phyloP scores from a whole-genome alignment of 129 eudicot species.

The Saposhnikovia divaricata region DNA sequence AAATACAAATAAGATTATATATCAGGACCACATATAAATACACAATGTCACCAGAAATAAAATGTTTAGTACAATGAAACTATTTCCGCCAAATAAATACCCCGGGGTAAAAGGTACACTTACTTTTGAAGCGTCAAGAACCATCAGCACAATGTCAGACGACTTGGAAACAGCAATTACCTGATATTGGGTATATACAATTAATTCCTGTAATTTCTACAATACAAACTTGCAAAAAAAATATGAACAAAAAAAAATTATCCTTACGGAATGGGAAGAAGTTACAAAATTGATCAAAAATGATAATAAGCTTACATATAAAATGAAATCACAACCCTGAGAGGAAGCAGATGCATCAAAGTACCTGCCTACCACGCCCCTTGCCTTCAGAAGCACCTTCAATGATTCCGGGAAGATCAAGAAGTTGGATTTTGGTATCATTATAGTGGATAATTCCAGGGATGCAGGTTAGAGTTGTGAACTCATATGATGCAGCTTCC shows the following conservation, averaged over 20 bases:
- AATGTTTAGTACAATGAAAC: background rate
- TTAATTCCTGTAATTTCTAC: constrained; percentile 4
- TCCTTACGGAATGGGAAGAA: background rate
- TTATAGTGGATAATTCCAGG: constrained; percentile 98
- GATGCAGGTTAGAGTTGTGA: constrained; percentile 90
- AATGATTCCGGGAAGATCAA: constrained; percentile 98
- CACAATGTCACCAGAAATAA: background rate
- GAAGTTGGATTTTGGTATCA: constrained; percentile 89
- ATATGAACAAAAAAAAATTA: background rate
- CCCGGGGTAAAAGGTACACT: constrained; percentile 24
- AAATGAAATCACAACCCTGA: too few species aligned
- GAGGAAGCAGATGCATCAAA: background rate
- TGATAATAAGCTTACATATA: too few species aligned
- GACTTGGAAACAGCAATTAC: constrained; percentile 99
- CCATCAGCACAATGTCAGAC: constrained; percentile 79
- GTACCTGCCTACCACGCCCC: constrained; percentile 99
- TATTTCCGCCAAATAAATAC: constrained; percentile 1
- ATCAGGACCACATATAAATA: too few species aligned
- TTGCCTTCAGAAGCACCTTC: constrained; percentile 99
- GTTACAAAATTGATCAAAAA: background rate
- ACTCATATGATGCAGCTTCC: constrained; percentile 97
- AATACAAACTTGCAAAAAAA: background rate
- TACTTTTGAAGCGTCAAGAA: constrained; percentile 33
- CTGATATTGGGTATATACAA: constrained; percentile 30
- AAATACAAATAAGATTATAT: too few species aligned